Evolutionary conservation across 2,329 filamentous ascomycete genomes (phyloP).

Genomic region (Hirsutella minnesotensis): DNA sequence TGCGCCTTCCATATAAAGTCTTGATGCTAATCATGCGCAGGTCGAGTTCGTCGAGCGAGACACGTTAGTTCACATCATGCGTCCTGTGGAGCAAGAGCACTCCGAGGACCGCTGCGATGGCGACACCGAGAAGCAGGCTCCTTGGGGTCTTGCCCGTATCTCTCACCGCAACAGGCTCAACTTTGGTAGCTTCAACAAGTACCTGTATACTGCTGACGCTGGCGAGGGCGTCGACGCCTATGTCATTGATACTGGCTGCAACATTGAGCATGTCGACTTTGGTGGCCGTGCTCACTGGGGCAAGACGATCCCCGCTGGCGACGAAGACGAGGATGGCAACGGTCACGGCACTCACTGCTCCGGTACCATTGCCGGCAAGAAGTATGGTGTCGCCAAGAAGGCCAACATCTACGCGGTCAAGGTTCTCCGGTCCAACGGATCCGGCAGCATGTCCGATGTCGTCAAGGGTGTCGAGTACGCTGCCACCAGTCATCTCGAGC

Average conservation of each 20-base stretch:
- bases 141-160: slow-evolving; percentile 98
- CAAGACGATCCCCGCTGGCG: slow-evolving; percentile 80
- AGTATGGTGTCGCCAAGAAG: slow-evolving; percentile 99
- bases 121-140: slow-evolving; percentile 77
- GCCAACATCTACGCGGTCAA: slow-evolving; percentile 94
- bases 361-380: slow-evolving; percentile 93
- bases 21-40: slow-evolving; percentile 32
- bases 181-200: slow-evolving; percentile 96
- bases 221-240: slow-evolving; percentile 98
- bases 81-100: slow-evolving; percentile 27
- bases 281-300: slow-evolving; percentile 94
- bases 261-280: slow-evolving; percentile 88
- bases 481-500: slow-evolving; percentile 64
- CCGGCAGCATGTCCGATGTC: slow-evolving; percentile 96
- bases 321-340: slow-evolving; percentile 87
- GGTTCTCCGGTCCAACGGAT: slow-evolving; percentile 94
- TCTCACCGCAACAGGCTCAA: slow-evolving; percentile 81
- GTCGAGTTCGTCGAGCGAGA: slow-evolving; percentile 96
- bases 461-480: slow-evolving; percentile 97
- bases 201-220: slow-evolving; percentile 78
- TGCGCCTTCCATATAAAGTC: not conserved
- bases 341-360: slow-evolving; percentile 99
- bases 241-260: slow-evolving; percentile 96
- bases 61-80: slow-evolving; percentile 77
- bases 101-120: slow-evolving; percentile 31